Percentiles rank a stretch among this genome's conserved stretches.
These are phyloP conservation scores for Phalaenopsis aphrodite DNA, from an alignment of 106 monocot species.

Conservation along the genomic window DNA sequence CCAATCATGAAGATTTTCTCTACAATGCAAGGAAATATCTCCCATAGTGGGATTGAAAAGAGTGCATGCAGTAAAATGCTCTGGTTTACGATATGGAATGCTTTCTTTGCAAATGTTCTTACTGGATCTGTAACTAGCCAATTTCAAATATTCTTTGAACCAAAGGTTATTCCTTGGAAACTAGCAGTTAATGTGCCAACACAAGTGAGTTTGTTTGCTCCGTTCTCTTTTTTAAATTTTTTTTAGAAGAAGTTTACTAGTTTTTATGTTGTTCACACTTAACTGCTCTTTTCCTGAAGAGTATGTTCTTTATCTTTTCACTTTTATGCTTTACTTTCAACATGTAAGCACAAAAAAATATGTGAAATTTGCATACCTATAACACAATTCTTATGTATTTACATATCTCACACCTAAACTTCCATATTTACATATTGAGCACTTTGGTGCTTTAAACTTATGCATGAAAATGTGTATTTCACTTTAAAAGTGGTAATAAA, in stretches of 20 bases:
- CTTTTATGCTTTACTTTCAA: neutral
- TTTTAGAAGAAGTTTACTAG: neutral
- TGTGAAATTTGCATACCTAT: no score
- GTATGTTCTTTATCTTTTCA: neutral
- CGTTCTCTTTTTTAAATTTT: neutral
- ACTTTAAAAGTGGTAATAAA: no score
- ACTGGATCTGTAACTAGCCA: constrained; percentile 73
- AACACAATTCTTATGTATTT: no score
- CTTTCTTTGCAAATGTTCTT: constrained; percentile 92
- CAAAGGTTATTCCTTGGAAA: constrained; percentile 61
- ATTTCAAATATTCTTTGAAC: constrained; percentile 53
- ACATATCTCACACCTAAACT: no score
- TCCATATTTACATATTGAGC: no score
- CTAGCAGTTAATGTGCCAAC: constrained; percentile 84
- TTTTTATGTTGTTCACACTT: neutral
- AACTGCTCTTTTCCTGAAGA: neutral
- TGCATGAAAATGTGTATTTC: no score
- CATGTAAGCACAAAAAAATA: neutral
- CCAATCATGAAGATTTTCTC: constrained; percentile 91
- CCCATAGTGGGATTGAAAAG: constrained; percentile 75
- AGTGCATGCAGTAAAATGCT: constrained; percentile 96
- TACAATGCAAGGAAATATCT: constrained; percentile 85
- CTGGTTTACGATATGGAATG: constrained; percentile 81
- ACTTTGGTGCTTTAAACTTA: no score
- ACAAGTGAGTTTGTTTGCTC: constrained; percentile 38